A percentile compares a stretch with the other conserved stretches of the same genome.
Evolutionary conservation across 177 flowering plant genomes (phyloP).

Genomic region (Telopea speciosissima): DNA sequence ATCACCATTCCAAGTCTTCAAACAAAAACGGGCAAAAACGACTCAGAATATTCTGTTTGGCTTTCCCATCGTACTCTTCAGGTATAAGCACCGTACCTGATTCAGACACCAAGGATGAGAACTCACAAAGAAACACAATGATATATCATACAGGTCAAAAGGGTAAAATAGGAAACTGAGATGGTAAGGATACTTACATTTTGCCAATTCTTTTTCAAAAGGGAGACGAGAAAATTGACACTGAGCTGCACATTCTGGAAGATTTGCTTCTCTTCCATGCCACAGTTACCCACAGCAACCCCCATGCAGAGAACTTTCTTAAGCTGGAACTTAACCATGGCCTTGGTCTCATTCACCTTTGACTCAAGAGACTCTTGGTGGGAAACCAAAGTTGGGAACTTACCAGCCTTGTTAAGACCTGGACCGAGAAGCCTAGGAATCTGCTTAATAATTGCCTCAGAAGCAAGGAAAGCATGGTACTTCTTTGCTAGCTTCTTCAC

Average conservation of each 20-base stretch:
- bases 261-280: conserved; percentile 11
- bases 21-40: no score
- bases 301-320: conserved; percentile 11
- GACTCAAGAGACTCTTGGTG: conserved; percentile 11
- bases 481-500: conserved; percentile 11
- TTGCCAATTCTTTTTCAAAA: conserved; percentile 12
- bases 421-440: conserved; percentile 11
- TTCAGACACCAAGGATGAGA: not conserved
- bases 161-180: no score
- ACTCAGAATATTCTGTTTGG: conserved; percentile 7
- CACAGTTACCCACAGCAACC: conserved; percentile 8
- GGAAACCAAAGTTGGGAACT: conserved; percentile 9
- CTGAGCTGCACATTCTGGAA: conserved; percentile 13
- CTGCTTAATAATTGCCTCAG: conserved; percentile 12
- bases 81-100: conserved; percentile 16
- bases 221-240: conserved; percentile 13
- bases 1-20: no score
- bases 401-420: conserved; percentile 15
- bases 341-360: conserved; percentile 14
- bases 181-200: conserved; percentile 2
- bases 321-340: conserved; percentile 12
- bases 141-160: no score
- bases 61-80: conserved; percentile 21
- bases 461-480: conserved; percentile 12
- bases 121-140: no score